phyloP scores from a whole-genome alignment of 768 basidiomycete genomes.

The Rhodotorula paludigena region DNA sequence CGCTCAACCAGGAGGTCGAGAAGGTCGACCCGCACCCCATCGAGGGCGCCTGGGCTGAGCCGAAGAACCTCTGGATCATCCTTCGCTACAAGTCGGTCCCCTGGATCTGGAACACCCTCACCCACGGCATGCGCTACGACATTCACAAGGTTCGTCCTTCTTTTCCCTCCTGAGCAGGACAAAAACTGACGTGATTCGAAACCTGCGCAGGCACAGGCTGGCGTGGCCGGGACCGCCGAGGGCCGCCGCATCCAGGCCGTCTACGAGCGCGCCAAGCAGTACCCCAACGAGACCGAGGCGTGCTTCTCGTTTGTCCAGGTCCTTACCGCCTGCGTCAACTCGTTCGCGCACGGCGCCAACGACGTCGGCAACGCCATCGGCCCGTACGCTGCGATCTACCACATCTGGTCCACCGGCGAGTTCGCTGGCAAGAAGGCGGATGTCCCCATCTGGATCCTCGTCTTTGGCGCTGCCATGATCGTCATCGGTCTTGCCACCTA shows the following conservation, averaged over 20 bases:
- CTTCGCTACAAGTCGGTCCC: conserved; percentile 44
- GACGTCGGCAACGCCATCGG: conserved; percentile 46
- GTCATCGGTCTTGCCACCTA: conserved; percentile 46
- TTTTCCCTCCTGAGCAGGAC: too few relatives aligned
- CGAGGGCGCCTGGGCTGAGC: conserved; percentile 46
- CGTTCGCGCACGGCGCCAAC: conserved; percentile 51
- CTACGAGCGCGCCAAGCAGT: conserved; percentile 46
- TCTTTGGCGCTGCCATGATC: conserved; percentile 44
- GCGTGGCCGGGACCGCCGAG: conserved; percentile 41
- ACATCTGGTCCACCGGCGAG: conserved; percentile 47
- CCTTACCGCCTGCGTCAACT: conserved; percentile 49
- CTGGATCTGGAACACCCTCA: conserved; percentile 16
- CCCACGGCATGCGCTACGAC: conserved; percentile 33
- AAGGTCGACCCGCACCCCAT: conserved; percentile 42
- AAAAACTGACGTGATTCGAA: too few relatives aligned
- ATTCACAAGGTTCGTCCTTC: conserved; percentile 41
- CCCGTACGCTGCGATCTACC: conserved; percentile 46
- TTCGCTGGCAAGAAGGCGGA: conserved; percentile 43
- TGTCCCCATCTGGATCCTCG: conserved; percentile 50
- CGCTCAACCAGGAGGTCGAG: conserved; percentile 36
- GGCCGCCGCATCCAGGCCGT: conserved; percentile 46
- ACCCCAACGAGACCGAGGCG: conserved; percentile 52
- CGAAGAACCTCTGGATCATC: conserved; percentile 48
- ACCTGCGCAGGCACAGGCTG: conserved; percentile 25
- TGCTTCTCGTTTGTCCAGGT: conserved; percentile 51